A percentile compares a stretch with the other conserved stretches of the same genome.
These are phyloP conservation scores for Talaromyces adpressus DNA, from an alignment of 495 filamentous ascomycete genomes.

Conservation along the genomic window DNA sequence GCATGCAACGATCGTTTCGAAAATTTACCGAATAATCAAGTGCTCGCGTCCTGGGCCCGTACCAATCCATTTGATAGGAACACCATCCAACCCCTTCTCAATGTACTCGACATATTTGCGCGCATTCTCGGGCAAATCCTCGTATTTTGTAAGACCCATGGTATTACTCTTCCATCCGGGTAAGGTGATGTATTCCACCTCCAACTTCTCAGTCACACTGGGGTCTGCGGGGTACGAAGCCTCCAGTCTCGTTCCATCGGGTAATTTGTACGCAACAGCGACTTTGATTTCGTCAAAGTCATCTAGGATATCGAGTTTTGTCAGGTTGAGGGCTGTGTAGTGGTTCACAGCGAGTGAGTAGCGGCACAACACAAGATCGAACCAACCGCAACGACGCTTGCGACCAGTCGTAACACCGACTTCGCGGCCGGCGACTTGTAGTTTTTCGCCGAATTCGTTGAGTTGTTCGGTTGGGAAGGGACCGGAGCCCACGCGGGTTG, in stretches of 20 bases:
- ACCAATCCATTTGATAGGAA: slow-evolving; percentile 70
- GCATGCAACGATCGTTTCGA: background rate
- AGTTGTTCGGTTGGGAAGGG: slow-evolving; percentile 81
- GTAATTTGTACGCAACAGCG: slow-evolving; percentile 60
- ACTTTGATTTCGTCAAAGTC: slow-evolving; percentile 75
- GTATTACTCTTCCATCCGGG: slow-evolving; percentile 73
- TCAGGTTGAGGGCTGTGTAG: slow-evolving; percentile 75
- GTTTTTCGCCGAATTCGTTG: slow-evolving; percentile 55
- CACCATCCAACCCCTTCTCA: slow-evolving; percentile 62
- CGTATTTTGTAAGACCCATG: slow-evolving; percentile 51
- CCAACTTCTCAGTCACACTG: slow-evolving; percentile 49
- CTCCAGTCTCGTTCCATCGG: slow-evolving; percentile 44
- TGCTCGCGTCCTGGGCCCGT: slow-evolving; percentile 68
- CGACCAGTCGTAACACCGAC: slow-evolving; percentile 83
- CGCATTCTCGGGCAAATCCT: slow-evolving; percentile 69
- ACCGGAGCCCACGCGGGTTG: slow-evolving; percentile 69
- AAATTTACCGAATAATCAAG: slow-evolving; percentile 49
- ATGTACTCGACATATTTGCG: slow-evolving; percentile 70
- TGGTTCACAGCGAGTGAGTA: slow-evolving; percentile 67
- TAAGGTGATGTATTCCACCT: slow-evolving; percentile 64
- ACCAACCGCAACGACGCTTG: slow-evolving; percentile 78
- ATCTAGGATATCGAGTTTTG: slow-evolving; percentile 85
- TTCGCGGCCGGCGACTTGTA: slow-evolving; percentile 58
- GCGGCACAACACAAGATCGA: slow-evolving; percentile 81
- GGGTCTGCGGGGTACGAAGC: slow-evolving; percentile 63